Conservation (phyloP, 768 basidiomycete species). For the Xerocomellus intermedius region DNA sequence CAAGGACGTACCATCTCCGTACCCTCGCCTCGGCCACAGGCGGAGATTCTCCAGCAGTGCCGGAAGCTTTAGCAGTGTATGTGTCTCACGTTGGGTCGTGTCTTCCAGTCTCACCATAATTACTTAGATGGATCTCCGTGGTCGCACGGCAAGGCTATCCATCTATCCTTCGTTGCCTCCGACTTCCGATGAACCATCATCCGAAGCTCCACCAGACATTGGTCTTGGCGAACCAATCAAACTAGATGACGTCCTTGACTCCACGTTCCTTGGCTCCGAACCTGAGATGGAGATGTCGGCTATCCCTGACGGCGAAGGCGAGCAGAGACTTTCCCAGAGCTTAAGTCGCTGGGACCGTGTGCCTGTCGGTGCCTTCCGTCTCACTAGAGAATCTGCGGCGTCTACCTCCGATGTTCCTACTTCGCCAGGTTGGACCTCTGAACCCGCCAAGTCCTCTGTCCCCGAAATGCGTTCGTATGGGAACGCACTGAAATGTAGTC, state of each 20-base stretch:
- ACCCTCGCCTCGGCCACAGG: constrained; percentile 22
- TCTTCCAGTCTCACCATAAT: constrained; percentile 7
- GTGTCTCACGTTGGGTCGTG: constrained; percentile 17
- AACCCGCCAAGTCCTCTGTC: constrained; percentile 20
- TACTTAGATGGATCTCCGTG: constrained; percentile 29
- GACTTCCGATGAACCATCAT: constrained; percentile 36
- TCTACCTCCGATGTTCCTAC: constrained; percentile 29
- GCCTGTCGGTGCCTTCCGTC: constrained; percentile 70
- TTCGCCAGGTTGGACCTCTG: constrained; percentile 31
- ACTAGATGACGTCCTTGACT: constrained; percentile 75
- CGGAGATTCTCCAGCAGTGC: constrained; percentile 32
- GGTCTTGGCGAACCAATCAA: constrained; percentile 49
- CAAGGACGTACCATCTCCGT: constrained; percentile 35
- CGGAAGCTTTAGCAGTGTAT: constrained; percentile 38
- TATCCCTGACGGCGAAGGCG: constrained; percentile 35
- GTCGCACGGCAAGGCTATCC: constrained; percentile 36
- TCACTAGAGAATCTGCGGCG: constrained; percentile 43
- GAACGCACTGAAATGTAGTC: constrained; percentile 53
- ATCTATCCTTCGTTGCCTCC: constrained; percentile 32
- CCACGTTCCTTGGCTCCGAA: constrained; percentile 66
- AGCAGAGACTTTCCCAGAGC: constrained; percentile 44
- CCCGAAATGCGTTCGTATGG: constrained; percentile 26
- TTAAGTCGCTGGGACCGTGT: constrained; percentile 73
- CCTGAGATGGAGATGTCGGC: constrained; percentile 35
- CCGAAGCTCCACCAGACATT: constrained; percentile 36